A percentile compares a stretch with the other conserved stretches of the same genome.
Conservation (phyloP, 2,329 filamentous ascomycete species). For the Penicillium sp. region DNA sequence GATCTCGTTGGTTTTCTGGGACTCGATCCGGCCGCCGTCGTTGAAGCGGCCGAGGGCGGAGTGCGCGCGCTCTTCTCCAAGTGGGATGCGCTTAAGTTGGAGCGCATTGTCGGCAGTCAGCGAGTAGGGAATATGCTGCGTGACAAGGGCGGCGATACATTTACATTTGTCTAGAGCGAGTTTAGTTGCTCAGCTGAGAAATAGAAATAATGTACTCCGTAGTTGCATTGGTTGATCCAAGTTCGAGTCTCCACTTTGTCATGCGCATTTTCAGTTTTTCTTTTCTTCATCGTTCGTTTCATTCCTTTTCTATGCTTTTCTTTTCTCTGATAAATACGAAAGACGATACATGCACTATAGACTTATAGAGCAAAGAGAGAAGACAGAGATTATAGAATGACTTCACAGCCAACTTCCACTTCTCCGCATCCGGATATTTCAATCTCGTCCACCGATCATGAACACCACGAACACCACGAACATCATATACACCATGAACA, state of each 20-base stretch:
- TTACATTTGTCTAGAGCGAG: slow-evolving; percentile 72
- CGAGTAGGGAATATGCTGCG: slow-evolving; percentile 77
- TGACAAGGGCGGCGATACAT: slow-evolving; percentile 76
- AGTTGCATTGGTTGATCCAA: too few relatives aligned
- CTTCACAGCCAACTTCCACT: too few relatives aligned
- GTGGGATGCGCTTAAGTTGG: slow-evolving; percentile 83
- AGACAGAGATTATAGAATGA: too few relatives aligned
- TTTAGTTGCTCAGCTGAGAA: neutral
- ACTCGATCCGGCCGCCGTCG: slow-evolving; percentile 44
- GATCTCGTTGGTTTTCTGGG: slow-evolving; percentile 42
- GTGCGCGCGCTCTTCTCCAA: slow-evolving; percentile 67
- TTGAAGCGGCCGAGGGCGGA: slow-evolving; percentile 52
- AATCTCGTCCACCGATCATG: neutral
- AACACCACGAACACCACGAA: neutral
- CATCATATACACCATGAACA: slow-evolving; percentile 8
- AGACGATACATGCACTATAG: too few relatives aligned
- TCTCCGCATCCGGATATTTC: neutral
- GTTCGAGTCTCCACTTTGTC: slow-evolving; percentile 1
- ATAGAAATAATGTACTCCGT: too few relatives aligned
- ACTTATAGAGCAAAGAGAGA: too few relatives aligned
- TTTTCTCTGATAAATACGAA: too few relatives aligned
- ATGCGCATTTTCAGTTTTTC: neutral
- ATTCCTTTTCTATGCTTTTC: neutral
- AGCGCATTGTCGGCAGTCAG: slow-evolving; percentile 77
- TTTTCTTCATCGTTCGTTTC: neutral